Conservation (phyloP, 129 eudicot species). For the Kitagawia praeruptora region DNA sequence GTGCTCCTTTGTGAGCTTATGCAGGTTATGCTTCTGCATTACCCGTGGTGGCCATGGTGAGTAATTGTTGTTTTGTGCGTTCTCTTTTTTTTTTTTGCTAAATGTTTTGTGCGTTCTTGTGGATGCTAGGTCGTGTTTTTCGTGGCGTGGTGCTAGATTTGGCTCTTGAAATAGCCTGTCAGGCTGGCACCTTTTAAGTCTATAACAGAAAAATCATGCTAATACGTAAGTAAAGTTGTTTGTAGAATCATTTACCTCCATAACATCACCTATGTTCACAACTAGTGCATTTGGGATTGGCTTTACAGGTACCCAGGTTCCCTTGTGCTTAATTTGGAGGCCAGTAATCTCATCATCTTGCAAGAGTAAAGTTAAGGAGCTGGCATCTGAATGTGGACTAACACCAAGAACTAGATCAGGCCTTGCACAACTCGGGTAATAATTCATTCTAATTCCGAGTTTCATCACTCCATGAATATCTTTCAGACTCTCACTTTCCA, state of each 20-base stretch:
- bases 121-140: too few species aligned
- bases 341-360: conserved; percentile 28
- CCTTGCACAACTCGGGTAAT: conserved; percentile 23
- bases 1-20: too few species aligned
- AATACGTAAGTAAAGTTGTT: neutral
- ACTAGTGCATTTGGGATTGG: conserved; percentile 31
- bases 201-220: neutral
- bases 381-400: conserved; percentile 40
- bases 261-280: conserved; percentile 34
- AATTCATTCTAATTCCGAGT: conserved; percentile 21
- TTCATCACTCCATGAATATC: neutral
- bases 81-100: too few species aligned
- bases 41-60: too few species aligned
- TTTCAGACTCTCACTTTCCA: conserved; percentile 10
- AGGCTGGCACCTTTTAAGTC: too few species aligned
- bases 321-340: conserved; percentile 28
- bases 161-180: too few species aligned
- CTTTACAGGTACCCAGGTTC: conserved; percentile 30
- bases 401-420: conserved; percentile 33
- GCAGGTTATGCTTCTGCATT: too few species aligned
- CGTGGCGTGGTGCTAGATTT: too few species aligned
- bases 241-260: conserved; percentile 26
- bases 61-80: too few species aligned
- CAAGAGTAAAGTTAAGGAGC: conserved; percentile 25
- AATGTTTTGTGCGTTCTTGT: too few species aligned